A percentile compares a stretch with the other conserved stretches of the same genome.
phyloP scores from a whole-genome alignment of 2,329 filamentous ascomycete species.

The Trichoderma breve region DNA sequence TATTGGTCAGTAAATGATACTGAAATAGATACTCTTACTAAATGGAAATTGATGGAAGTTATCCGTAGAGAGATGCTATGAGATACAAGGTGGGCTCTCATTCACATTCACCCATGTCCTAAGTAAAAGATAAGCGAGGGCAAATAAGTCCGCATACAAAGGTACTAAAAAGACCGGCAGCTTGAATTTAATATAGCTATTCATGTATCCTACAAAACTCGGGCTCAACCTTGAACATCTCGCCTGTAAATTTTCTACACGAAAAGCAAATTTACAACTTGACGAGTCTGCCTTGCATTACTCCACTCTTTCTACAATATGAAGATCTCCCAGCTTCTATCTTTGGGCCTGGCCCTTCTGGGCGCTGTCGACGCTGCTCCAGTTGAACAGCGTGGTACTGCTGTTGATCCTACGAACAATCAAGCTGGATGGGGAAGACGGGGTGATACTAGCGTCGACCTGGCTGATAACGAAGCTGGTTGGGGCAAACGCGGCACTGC shows the following conservation, averaged over 20 bases:
- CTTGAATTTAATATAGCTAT: background rate
- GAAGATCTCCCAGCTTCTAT: background rate
- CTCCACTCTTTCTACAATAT: background rate
- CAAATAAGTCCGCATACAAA: background rate
- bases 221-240: background rate
- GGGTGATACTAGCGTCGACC: background rate
- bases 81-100: background rate
- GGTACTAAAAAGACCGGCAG: background rate
- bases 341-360: background rate
- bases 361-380: slow-evolving; percentile 9
- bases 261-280: background rate
- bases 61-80: background rate
- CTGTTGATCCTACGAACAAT: background rate
- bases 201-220: background rate
- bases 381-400: background rate
- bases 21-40: background rate
- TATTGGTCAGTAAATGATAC: background rate
- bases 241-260: background rate
- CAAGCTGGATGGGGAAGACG: slow-evolving; percentile 1
- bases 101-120: background rate
- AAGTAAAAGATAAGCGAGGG: background rate
- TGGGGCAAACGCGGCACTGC: background rate
- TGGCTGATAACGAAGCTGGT: background rate
- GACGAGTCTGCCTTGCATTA: background rate
- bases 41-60: background rate